phyloP scores from a whole-genome alignment of 345 rosid genomes.

The Brassica nigra region DNA sequence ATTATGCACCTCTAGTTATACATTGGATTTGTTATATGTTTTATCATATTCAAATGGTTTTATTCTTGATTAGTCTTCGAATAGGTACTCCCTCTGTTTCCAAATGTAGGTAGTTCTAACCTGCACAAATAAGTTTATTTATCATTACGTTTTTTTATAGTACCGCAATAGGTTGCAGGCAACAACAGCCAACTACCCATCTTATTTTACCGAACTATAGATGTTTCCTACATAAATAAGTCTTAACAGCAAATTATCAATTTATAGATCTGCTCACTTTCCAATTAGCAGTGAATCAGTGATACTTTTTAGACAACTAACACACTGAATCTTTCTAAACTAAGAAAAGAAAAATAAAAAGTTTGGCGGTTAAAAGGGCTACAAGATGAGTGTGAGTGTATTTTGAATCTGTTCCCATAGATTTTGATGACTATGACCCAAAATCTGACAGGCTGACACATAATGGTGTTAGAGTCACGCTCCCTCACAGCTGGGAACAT shows the following conservation, averaged over 20 bases:
- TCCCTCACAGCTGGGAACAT: constrained; percentile 34
- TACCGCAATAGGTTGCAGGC: neutral
- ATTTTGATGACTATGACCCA: constrained; percentile 1
- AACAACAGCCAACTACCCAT: constrained; percentile 2
- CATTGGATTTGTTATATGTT: neutral
- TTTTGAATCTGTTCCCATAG: neutral
- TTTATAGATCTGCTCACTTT: neutral
- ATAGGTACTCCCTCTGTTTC: no score
- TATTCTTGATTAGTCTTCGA: neutral
- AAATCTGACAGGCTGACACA: constrained; percentile 23
- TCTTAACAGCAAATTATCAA: neutral
- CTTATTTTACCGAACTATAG: neutral
- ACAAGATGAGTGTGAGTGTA: neutral
- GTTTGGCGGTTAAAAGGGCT: neutral
- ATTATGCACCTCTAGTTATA: neutral
- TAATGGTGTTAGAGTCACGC: constrained; percentile 29
- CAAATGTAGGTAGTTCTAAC: neutral
- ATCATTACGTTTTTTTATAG: neutral
- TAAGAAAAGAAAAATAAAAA: neutral
- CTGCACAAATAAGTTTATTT: neutral
- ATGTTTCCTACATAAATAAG: neutral
- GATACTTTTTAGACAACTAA: neutral
- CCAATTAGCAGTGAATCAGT: neutral
- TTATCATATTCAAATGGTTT: neutral
- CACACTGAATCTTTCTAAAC: neutral